Evolutionary conservation across 2,329 filamentous ascomycete species (phyloP).

Genomic region (Stagonosporopsis tanaceti): DNA sequence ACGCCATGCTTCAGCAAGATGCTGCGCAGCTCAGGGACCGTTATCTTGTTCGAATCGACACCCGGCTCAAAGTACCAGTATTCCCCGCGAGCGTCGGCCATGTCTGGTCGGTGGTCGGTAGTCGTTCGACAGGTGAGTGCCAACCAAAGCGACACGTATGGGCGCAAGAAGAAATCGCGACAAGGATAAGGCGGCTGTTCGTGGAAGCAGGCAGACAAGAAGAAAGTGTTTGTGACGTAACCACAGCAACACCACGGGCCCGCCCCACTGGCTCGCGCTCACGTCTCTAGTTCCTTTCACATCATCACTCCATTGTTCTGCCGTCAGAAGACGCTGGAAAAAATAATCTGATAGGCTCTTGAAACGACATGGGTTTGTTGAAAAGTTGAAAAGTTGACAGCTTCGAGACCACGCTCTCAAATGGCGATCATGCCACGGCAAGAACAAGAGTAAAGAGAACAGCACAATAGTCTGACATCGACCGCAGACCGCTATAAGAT

Average conservation of each 20-base stretch:
- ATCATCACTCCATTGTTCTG: background rate
- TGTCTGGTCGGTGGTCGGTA: constrained; percentile 12
- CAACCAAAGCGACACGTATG: background rate
- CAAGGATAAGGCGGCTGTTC: constrained; percentile 15
- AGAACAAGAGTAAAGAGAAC: too few relatives aligned
- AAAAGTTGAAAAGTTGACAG: background rate
- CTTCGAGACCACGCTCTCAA: background rate
- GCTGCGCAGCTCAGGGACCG: constrained; percentile 85
- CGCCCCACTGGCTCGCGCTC: constrained; percentile 4
- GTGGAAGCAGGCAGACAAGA: constrained; percentile 14
- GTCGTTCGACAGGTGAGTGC: background rate
- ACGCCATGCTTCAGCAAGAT: constrained; percentile 91
- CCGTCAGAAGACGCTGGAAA: background rate
- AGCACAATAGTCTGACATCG: too few relatives aligned
- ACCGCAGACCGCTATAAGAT: too few relatives aligned
- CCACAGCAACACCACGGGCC: constrained; percentile 14
- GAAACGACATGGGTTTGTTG: background rate
- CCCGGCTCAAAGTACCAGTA: constrained; percentile 78
- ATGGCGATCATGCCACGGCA: background rate
- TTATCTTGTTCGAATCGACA: constrained; percentile 85
- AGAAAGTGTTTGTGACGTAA: constrained; percentile 20
- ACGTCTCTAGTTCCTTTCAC: background rate
- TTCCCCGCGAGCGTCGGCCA: constrained; percentile 47
- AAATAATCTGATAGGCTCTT: background rate
- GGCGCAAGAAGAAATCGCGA: constrained; percentile 8